phyloP scores from a whole-genome alignment of 495 filamentous ascomycete species.

The Trichoderma virens region DNA sequence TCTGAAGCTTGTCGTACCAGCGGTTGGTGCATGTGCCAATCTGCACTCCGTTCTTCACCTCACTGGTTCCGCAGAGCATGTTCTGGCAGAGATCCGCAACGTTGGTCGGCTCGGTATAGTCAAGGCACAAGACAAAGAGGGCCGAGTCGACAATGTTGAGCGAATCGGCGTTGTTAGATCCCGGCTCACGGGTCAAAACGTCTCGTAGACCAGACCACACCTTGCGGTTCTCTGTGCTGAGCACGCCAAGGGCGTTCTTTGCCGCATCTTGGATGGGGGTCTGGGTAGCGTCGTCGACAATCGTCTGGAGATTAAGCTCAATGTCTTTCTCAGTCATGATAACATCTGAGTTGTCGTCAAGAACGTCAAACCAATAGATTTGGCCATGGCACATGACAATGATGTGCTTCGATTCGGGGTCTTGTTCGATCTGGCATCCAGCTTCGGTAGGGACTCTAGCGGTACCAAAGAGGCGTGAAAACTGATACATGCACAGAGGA shows the following conservation, averaged over 20 bases:
- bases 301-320: conserved; percentile 82
- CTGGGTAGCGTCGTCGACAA: conserved; percentile 81
- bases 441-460: conserved; percentile 91
- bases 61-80: conserved; percentile 94
- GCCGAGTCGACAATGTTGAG: conserved; percentile 91
- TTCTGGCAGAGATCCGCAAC: conserved; percentile 83
- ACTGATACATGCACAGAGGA: conserved; percentile 96
- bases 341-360: conserved; percentile 87
- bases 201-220: conserved; percentile 90
- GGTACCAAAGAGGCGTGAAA: conserved; percentile 91
- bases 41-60: conserved; percentile 87
- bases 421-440: conserved; percentile 92
- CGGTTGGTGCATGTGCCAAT: conserved; percentile 96
- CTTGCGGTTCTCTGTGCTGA: conserved; percentile 94
- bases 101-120: conserved; percentile 77
- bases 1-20: conserved; percentile 99
- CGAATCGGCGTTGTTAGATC: conserved; percentile 91
- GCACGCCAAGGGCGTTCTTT: conserved; percentile 84
- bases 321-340: conserved; percentile 98
- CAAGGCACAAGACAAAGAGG: conserved; percentile 84
- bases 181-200: conserved; percentile 74
- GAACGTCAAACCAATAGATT: conserved; percentile 98
- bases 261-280: conserved; percentile 90
- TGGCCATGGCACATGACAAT: conserved; percentile 94
- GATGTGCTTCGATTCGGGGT: conserved; percentile 79